These are phyloP conservation scores for Saccharum spontaneum DNA, from an alignment of 176 grass and related monocot genomes.

Conservation along the genomic window DNA sequence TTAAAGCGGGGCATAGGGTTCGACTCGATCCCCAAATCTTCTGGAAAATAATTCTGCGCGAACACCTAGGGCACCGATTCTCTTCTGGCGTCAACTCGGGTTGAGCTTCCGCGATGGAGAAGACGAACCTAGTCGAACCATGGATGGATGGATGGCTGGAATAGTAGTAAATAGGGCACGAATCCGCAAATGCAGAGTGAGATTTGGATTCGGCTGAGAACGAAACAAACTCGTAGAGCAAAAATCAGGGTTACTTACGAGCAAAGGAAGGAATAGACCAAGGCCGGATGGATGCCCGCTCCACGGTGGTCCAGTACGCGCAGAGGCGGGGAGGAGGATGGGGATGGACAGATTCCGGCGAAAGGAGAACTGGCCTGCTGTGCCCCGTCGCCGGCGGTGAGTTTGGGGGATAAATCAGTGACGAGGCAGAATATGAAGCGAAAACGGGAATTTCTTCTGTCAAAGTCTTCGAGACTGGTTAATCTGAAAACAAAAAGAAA, in stretches of 20 bases:
- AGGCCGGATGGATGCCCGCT: not conserved
- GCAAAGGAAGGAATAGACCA: not conserved
- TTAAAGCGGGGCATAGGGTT: conserved; percentile 21
- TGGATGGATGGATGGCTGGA: not conserved
- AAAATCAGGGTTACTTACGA: not conserved
- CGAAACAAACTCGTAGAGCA: not conserved
- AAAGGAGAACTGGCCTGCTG: not conserved
- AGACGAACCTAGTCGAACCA: not conserved
- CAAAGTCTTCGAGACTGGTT: not conserved
- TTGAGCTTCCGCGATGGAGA: not conserved
- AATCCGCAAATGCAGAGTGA: not conserved
- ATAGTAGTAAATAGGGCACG: not conserved
- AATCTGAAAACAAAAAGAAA: too few species aligned
- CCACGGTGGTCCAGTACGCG: not conserved
- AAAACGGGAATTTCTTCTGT: not conserved
- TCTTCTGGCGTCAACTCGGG: not conserved
- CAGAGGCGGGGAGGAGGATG: not conserved
- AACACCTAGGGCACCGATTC: not conserved
- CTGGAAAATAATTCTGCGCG: not conserved
- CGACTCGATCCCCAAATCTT: not conserved
- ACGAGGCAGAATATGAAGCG: not conserved
- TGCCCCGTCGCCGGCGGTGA: not conserved
- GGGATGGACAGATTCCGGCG: not conserved
- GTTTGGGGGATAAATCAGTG: conserved; percentile 1
- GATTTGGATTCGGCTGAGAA: not conserved